Evolutionary conservation across 192 early-diverging fungal species (phyloP).

Genomic region (Borealophlyctis nickersoniae): DNA sequence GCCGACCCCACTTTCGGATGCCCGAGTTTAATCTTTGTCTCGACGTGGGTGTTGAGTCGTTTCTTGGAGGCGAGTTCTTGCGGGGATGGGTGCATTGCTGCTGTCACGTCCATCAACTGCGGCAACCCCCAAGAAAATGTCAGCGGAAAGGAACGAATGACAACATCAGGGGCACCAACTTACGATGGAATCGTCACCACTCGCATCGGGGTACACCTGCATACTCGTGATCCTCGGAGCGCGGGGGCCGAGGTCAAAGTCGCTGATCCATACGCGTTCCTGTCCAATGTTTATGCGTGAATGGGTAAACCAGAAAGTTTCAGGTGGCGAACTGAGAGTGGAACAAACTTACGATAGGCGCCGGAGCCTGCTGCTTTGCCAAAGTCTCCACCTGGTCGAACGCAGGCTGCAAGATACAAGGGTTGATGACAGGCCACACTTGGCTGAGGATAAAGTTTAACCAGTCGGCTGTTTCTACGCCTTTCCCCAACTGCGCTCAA

Average conservation of each 20-base stretch:
- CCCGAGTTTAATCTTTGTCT: constrained; percentile 19
- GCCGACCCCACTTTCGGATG: constrained; percentile 26
- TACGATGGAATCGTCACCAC: constrained; percentile 24
- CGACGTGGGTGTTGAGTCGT: constrained; percentile 26
- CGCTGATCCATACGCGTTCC: constrained; percentile 8
- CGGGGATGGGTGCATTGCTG: constrained; percentile 24
- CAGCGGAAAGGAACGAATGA: neutral
- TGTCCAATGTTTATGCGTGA: neutral
- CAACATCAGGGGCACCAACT: neutral
- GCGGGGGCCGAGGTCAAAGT: constrained; percentile 28
- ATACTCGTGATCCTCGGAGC: constrained; percentile 27
- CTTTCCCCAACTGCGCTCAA: neutral
- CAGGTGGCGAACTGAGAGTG: neutral
- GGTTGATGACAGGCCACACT: neutral
- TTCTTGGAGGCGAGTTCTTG: constrained; percentile 21
- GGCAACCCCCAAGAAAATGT: neutral
- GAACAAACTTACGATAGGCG: neutral
- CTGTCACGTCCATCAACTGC: constrained; percentile 27
- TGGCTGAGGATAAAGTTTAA: neutral
- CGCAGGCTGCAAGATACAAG: neutral
- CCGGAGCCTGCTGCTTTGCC: neutral
- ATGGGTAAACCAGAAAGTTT: neutral
- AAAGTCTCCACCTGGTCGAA: neutral
- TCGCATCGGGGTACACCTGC: constrained; percentile 23
- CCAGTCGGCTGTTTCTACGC: neutral